Base-by-base conservation (phyloP, 495 filamentous ascomycete genomes). In the Podospora sp. region DNA sequence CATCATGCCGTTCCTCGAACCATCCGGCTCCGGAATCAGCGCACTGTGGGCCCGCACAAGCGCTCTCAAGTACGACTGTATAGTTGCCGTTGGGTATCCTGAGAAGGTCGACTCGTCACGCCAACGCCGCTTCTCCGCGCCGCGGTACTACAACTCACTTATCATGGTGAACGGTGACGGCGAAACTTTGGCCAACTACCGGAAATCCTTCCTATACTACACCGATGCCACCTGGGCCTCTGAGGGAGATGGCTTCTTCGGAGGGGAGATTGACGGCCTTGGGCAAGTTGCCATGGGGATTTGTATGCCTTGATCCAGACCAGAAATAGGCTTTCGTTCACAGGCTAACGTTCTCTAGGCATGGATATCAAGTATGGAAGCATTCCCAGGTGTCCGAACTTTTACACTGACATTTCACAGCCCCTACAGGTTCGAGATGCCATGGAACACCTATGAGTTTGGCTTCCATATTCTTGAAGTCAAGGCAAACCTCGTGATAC, bases 161-260 rank as follows among this genome's bases (percentile, higher is more conserved):
- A 85, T 97, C 53, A 84, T 93, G 14, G 88, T 97, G n/a, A 87
- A 89, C 65, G 82, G 86, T 12, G 75, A 82, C 0, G 95, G 96
- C 16, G 81, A 89, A 55, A 86, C 90, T 0, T 73, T 97, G 36
- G 85, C 84, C 49, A 91, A 97, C 79, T 97, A 97, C 76, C 89
- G 95, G 70, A 99, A 99, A 76, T 83, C 82, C 24, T 94, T 94
- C 70, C 84, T 99, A 64, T 98, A 94, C 77, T 91, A 91, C 78
- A 95, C 92, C 0, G 94, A 98, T 73, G 92, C 93, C 72, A 91
- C 88, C 0, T 99, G 95, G 95, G 93, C 94, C 0, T 75, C 83
- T 1, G 94, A 97, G 78, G 92, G 92, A 12, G 78, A 81, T 5
- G 89, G 89, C 18, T 92, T 90, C 71, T 89, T 74, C 73, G 70